phyloP scores from a whole-genome alignment of 208 protist genomes.

The Crithidia expoeki region DNA sequence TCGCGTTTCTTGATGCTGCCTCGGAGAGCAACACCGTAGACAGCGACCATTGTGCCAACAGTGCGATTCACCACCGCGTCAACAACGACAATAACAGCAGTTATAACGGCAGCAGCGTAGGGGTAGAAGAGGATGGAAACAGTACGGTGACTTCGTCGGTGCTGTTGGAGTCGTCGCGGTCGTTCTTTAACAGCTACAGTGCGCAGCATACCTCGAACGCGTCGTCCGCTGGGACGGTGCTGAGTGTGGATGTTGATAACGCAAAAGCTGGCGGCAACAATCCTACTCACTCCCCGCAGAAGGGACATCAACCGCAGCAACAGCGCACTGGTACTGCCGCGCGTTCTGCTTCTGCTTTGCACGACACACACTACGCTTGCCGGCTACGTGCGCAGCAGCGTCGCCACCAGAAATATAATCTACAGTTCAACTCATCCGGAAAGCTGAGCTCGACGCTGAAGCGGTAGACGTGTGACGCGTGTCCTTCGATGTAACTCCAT shows the following conservation, averaged over 20 bases:
- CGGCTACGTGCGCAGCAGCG: conserved; percentile 27
- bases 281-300: neutral
- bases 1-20: conserved; percentile 1
- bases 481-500: too few relatives aligned
- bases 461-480: neutral
- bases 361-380: conserved; percentile 2
- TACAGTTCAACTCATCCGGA: neutral
- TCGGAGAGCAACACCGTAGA: neutral
- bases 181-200: neutral
- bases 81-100: neutral
- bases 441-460: neutral
- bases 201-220: neutral
- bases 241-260: neutral
- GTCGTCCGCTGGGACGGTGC: neutral
- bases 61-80: neutral
- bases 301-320: neutral
- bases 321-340: neutral
- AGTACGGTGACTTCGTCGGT: neutral
- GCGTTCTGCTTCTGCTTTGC: neutral
- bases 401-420: conserved; percentile 25
- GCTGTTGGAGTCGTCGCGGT: conserved; percentile 5
- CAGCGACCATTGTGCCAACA: neutral
- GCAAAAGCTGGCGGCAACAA: neutral
- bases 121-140: neutral
- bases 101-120: neutral